Evolutionary conservation across 1,284 basidiomycete genomes (phyloP), one percentile per base, ranked within the genome.

Genomic region (Ganoderma leucocontextum): DNA sequence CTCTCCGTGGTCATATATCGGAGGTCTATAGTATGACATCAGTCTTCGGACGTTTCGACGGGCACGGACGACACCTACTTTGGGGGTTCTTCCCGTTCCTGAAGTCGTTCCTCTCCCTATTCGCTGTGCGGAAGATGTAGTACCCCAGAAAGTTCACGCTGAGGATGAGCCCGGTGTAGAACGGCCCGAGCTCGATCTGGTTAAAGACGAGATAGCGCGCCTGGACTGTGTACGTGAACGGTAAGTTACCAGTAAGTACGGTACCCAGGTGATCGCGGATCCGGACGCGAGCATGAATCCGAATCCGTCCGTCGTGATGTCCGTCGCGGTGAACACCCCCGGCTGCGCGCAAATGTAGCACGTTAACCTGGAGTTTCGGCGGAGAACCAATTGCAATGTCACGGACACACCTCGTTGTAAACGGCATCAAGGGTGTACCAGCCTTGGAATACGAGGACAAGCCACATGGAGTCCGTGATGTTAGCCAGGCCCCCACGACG

Each of bases 251-350:
- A n/a, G n/a, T n/a, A n/a, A n/a, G n/a, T n/a, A n/a, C n/a, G 29
- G 97, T 9, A 99, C 93, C 94, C 95, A 98, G n/a, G 91, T 83
- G 29, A 98, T 87, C 58, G 97, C 97, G 63, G n/a, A n/a, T n/a
- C n/a, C n/a, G n/a, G 97, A 89, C 2, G 95, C 83, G 47, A 99
- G 91, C 97, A 99, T 99, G 86, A 97, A 98, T 10, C 97, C 97
- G 75, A 99, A 98, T 5, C 97, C 97, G 76, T 99, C 97, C 39
- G 95, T 95, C 8, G 92, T 97, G 76, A 99, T 97, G 79, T 99
- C 97, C 95, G 98, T 98, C 22, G 94, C 95, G 4, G 94, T 96
- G 70, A 98, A 87, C 75, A 99, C 89, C 10, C 93, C 91, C 5
- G 90, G 87, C 91, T 92, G 66, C 29, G 19, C 1, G 35, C 22